Base-by-base conservation (phyloP, 768 basidiomycete genomes). In the Sporobolomyces roseus region DNA sequence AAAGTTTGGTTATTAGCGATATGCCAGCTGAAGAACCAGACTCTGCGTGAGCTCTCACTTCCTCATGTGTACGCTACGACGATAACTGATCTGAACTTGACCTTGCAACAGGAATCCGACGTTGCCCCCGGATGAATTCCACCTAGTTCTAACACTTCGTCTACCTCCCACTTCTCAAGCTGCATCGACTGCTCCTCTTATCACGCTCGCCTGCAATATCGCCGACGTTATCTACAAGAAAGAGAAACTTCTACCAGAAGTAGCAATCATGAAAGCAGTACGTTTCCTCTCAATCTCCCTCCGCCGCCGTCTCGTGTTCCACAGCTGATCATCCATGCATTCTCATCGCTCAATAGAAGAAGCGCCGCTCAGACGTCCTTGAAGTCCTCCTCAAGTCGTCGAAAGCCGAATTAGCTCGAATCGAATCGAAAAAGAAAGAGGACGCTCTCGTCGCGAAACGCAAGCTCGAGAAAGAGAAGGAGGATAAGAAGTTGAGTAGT, bases 161-260 rank as follows among this genome's bases (percentile, higher is more conserved):
- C 53, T 72, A 19, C 66, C 66, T 23, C 45, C 66, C 0, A 12
- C 29, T 1, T 45, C 38, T 35, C 9, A 19, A 14, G 3, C 53
- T 14, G 38, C 53, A 9, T 46, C 17, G 9, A 59, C 54, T 3
- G 3, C 21, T 19, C 6, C 35, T 4, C 53, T 63, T 43, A 38
- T 72, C 53, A 14, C 25, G 25, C 59, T 68, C 36, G 71, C 61
- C 8, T 56, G 60, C 33, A 72, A 72, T 59, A 21, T 68, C 12
- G 63, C 55, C 36, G 71, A 72, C 50, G 53, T 68, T n/a, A 25
- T 72, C 10, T 9, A 68, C 58, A 14, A 13, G 4, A 65, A 68
- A 33, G 52, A 36, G 12, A 65, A 61, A 46, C 45, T 72, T 7
- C 7, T 72, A 0, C 59, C 66, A 12, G 66, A 65, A 10, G 12